Percentiles rank a stretch among this genome's conserved stretches.
phyloP scores from a whole-genome alignment of 176 grass and related monocot genomes.

The Phyllostachys edulis region DNA sequence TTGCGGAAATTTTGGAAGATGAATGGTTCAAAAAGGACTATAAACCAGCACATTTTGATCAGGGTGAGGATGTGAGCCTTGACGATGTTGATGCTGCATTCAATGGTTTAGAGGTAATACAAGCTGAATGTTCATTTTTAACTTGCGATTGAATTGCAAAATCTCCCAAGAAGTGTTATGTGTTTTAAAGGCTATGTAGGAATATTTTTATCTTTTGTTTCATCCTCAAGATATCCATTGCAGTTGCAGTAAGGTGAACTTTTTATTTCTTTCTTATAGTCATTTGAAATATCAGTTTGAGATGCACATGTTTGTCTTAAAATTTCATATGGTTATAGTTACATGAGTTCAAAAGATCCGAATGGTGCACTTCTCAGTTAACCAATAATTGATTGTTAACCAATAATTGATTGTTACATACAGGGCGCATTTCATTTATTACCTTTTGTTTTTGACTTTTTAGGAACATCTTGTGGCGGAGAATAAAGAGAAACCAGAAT shows the following conservation, averaged over 20 bases:
- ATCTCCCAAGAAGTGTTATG: background rate
- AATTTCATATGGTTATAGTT: background rate
- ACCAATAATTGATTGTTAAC: background rate
- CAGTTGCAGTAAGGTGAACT: background rate
- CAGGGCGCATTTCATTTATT: background rate
- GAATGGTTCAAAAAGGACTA: conserved; percentile 97
- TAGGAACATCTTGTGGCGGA: conserved; percentile 91
- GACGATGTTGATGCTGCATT: conserved; percentile 91
- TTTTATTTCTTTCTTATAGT: background rate
- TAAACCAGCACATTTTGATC: conserved; percentile 75
- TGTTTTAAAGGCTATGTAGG: background rate
- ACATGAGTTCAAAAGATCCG: background rate
- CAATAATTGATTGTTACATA: background rate
- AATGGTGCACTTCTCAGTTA: background rate
- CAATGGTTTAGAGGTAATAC: conserved; percentile 72
- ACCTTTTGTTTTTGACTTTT: background rate
- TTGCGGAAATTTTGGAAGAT: conserved; percentile 87
- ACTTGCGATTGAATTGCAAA: background rate
- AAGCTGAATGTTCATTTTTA: background rate
- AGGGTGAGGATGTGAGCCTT: conserved; percentile 71
- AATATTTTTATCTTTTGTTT: background rate
- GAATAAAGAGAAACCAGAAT: conserved; percentile 84
- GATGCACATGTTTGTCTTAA: background rate
- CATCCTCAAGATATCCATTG: background rate
- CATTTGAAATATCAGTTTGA: background rate